Evolutionary conservation across 176 grass and related monocot species (phyloP).

Genomic region (Ensete glaucum): DNA sequence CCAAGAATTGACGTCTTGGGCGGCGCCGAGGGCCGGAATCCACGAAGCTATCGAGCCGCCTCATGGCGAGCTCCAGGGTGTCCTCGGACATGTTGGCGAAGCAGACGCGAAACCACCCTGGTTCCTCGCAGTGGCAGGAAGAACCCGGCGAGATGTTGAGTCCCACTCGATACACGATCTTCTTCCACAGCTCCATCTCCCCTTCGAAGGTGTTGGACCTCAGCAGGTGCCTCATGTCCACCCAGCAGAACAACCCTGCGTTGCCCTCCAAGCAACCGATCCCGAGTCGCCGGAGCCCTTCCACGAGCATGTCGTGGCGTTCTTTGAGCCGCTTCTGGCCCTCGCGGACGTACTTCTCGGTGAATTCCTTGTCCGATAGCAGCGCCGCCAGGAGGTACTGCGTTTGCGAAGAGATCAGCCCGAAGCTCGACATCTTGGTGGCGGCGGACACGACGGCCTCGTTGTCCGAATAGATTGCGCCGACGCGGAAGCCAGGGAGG

Average conservation of each 20-base stretch:
- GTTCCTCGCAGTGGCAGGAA: constrained; percentile 79
- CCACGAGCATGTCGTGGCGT: constrained; percentile 41
- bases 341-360: constrained; percentile 32
- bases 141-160: constrained; percentile 83
- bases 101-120: constrained; percentile 89
- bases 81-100: constrained; percentile 81
- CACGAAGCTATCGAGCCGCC: constrained; percentile 44
- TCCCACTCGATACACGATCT: constrained; percentile 54
- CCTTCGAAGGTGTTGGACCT: constrained; percentile 31
- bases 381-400: constrained; percentile 56
- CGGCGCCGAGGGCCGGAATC: neutral
- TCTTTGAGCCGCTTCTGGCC: constrained; percentile 48
- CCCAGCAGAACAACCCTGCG: constrained; percentile 91
- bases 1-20: neutral
- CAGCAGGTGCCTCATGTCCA: constrained; percentile 54
- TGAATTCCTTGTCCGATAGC: constrained; percentile 52
- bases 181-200: constrained; percentile 84
- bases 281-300: constrained; percentile 33
- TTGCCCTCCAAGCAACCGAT: constrained; percentile 49
- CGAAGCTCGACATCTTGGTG: constrained; percentile 96
- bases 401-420: constrained; percentile 81
- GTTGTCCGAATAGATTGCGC: constrained; percentile 73
- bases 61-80: constrained; percentile 59
- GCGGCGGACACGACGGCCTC: constrained; percentile 50
- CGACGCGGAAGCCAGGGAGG: constrained; percentile 76